These are phyloP conservation scores for Bassia scoparia DNA, from an alignment of 148 eudicot species.

Conservation along the genomic window DNA sequence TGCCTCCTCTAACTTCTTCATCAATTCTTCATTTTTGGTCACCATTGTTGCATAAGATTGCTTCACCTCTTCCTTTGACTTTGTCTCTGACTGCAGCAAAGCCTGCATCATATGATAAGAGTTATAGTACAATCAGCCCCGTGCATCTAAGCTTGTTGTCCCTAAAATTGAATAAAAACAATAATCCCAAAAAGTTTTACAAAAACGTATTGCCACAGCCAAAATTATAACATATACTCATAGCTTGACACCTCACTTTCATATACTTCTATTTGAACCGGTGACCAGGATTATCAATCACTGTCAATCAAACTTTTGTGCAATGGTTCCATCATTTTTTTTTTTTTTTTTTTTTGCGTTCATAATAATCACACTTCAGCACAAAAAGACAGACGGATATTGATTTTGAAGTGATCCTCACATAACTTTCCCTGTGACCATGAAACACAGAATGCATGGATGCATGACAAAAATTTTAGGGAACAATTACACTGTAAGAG, in stretches of 20 bases:
- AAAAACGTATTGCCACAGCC: no score
- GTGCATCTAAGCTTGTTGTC: no score
- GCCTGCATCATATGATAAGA: slow-evolving; percentile 32
- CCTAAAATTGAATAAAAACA: no score
- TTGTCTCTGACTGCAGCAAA: slow-evolving; percentile 32
- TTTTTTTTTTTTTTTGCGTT: background rate
- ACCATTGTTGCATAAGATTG: slow-evolving; percentile 28
- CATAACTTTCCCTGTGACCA: background rate
- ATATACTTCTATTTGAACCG: background rate
- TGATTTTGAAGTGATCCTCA: background rate
- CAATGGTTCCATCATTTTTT: background rate
- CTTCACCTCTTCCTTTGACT: slow-evolving; percentile 34
- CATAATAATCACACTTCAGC: background rate
- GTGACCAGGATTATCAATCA: background rate
- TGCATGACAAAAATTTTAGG: background rate
- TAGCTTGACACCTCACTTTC: background rate
- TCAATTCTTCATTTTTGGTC: slow-evolving; percentile 38
- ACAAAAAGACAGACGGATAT: background rate
- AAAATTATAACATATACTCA: background rate
- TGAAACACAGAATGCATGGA: background rate
- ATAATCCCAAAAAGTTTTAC: no score
- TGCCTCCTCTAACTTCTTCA: slow-evolving; percentile 35
- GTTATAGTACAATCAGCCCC: no score
- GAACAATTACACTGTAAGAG: background rate
- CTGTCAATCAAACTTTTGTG: background rate